Conservation (phyloP, 1,284 basidiomycete species). For the Ustilago hordei region DNA sequence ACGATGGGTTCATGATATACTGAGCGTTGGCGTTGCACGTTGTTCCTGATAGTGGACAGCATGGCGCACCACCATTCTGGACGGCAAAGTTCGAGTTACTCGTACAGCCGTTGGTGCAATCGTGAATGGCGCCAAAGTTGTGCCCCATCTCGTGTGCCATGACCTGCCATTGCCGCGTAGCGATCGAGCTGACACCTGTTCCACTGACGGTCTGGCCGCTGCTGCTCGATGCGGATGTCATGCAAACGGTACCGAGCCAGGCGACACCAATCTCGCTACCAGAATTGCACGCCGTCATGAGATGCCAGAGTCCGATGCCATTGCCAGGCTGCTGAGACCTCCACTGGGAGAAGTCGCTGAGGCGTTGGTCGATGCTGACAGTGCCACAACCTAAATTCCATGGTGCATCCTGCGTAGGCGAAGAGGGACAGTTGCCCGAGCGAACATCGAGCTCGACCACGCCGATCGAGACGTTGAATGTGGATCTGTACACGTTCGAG, state of each 20-base stretch:
- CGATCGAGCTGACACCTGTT: slow-evolving; percentile 83
- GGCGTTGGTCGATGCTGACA: slow-evolving; percentile 75
- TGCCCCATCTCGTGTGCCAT: slow-evolving; percentile 88
- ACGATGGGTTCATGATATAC: slow-evolving; percentile 54
- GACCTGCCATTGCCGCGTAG: slow-evolving; percentile 77
- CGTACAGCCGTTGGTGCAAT: slow-evolving; percentile 76
- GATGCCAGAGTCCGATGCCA: slow-evolving; percentile 85
- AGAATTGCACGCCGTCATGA: slow-evolving; percentile 87
- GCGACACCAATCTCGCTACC: slow-evolving; percentile 89
- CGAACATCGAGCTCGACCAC: slow-evolving; percentile 83
- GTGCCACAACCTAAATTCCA: slow-evolving; percentile 67
- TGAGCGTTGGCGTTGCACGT: slow-evolving; percentile 76
- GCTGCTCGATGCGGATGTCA: slow-evolving; percentile 71
- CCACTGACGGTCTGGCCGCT: slow-evolving; percentile 78
- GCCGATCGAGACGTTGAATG: slow-evolving; percentile 87
- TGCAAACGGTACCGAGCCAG: slow-evolving; percentile 73
- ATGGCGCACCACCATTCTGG: slow-evolving; percentile 70
- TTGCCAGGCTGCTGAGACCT: slow-evolving; percentile 79
- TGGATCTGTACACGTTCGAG: slow-evolving; percentile 78
- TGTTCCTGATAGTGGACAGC: slow-evolving; percentile 78
- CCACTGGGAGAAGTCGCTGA: slow-evolving; percentile 87
- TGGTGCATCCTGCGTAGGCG: slow-evolving; percentile 71
- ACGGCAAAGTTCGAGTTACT: slow-evolving; percentile 66
- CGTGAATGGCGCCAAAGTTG: slow-evolving; percentile 88
- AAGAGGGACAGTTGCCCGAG: slow-evolving; percentile 58